Base-by-base conservation (phyloP, 768 basidiomycete species). In the Rossbeevera mucosa region DNA sequence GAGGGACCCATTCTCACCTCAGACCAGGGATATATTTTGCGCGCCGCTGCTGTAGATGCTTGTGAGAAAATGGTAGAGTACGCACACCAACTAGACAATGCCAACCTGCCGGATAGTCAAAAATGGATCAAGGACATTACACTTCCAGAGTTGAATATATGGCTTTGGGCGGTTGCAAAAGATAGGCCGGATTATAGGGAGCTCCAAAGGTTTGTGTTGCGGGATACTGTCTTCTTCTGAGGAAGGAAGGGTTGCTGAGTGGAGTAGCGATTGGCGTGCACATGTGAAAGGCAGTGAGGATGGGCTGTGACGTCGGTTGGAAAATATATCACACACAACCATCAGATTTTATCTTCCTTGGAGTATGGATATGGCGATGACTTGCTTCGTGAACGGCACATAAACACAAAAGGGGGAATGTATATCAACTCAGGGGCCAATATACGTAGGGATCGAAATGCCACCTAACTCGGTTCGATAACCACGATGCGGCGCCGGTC, bases 91-190 rank as follows among this genome's bases (percentile, higher is more conserved):
- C 55, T 57, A 52, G 59, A 57, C 22, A 66, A 54, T 36, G 48
- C 56, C n/a, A 31, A 48, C 31, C 38, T 62, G 31, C 58, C 58
- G 4, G 60, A 59, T 28, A 71, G 64, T 30, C 57, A 72, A 18
- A 60, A 64, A 21, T 85, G 83, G 83, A 60, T 88, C 57, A 77
- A 71, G 50, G 69, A 73, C 3, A 73, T 93, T 30, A 80, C 74
- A 0, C 69, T 82, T 24, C 81, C 84, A 4, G 75, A 80, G 42
- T 55, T 91, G 53, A 85, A 91, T 61, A 79, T 78, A 61, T 93
- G 88, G 88, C 66, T 92, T n/a, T 89, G 90, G 87, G 75, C 81
- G 28, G 79, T 88, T 5, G 88, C 87, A 31, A 91, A 93, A 64
- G 88, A 90, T 59, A 74, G 88, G 56, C 58, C 70, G 26, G 89